A percentile compares a stretch with the other conserved stretches of the same genome.
phyloP scores from a whole-genome alignment of 2,329 filamentous ascomycete genomes.

The Talaromyces sp. region DNA sequence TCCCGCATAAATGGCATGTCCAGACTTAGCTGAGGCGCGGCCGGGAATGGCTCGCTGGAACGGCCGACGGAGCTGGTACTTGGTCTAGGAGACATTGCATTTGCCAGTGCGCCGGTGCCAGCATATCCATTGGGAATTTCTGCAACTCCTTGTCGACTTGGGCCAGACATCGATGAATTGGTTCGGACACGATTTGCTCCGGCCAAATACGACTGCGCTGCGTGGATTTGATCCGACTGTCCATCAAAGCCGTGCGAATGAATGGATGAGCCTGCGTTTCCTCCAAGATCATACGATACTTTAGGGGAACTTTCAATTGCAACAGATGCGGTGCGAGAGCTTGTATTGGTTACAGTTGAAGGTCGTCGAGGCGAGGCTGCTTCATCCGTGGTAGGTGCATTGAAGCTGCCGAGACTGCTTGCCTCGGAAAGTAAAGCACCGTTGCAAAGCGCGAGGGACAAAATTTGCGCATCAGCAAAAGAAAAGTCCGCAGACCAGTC shows the following conservation, averaged over 20 bases:
- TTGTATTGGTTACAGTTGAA: conserved; percentile 47
- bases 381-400: conserved; percentile 43
- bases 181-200: conserved; percentile 46
- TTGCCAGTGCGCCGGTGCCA: conserved; percentile 24
- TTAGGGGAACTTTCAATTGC: conserved; percentile 60
- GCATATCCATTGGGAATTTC: conserved; percentile 47
- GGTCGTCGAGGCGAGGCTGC: conserved; percentile 43
- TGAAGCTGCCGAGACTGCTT: conserved; percentile 55
- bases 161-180: conserved; percentile 50
- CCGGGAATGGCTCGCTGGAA: conserved; percentile 28
- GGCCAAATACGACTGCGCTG: background rate
- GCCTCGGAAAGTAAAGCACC: conserved; percentile 58
- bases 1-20: conserved; percentile 42
- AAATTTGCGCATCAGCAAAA: conserved; percentile 66
- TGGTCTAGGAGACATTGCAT: conserved; percentile 51
- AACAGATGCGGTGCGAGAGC: conserved; percentile 54
- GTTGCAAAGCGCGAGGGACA: conserved; percentile 71
- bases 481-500: conserved; percentile 76
- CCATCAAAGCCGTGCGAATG: conserved; percentile 50
- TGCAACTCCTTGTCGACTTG: conserved; percentile 41
- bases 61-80: conserved; percentile 26
- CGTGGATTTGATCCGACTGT: conserved; percentile 6
- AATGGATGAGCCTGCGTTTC: conserved; percentile 60
- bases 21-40: conserved; percentile 38
- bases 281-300: conserved; percentile 60